phyloP scores from a whole-genome alignment of 2,329 filamentous ascomycete genomes.

The Byssoonygena ceratinophila region DNA sequence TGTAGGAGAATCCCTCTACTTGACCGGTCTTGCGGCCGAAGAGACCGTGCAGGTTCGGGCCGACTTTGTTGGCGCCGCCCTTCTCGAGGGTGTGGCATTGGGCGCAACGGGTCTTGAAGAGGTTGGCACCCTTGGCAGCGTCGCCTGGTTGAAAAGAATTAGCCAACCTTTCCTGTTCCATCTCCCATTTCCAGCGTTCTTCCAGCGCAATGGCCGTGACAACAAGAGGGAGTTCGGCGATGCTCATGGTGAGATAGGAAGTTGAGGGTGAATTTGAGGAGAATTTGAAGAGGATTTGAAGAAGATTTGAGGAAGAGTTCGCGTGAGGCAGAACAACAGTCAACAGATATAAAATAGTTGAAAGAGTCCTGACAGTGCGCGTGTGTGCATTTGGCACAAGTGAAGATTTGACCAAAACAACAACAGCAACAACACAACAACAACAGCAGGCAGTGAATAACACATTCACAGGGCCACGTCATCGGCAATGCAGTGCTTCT shows the following conservation, averaged over 20 bases:
- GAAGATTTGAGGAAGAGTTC: neutral
- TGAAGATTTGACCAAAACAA: too few species aligned
- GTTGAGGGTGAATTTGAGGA: neutral
- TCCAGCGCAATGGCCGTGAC: constrained; percentile 12
- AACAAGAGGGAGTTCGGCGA: constrained; percentile 7
- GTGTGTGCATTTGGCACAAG: too few species aligned
- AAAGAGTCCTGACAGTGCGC: too few species aligned
- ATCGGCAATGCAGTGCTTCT: neutral
- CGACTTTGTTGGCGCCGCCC: constrained; percentile 92
- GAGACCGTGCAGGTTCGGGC: constrained; percentile 90
- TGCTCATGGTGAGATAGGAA: neutral
- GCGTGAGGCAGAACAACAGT: too few species aligned
- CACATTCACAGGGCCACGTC: constrained; percentile 1
- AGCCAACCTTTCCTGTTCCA: constrained; percentile 10
- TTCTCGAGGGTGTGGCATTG: constrained; percentile 96
- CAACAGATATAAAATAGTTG: neutral
- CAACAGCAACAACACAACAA: neutral
- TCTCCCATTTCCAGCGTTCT: constrained; percentile 9
- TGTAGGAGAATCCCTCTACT: constrained; percentile 91
- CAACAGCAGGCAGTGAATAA: neutral
- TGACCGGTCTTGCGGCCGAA: constrained; percentile 92
- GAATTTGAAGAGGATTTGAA: neutral
- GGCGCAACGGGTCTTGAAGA: constrained; percentile 66
- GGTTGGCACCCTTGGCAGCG: constrained; percentile 16
- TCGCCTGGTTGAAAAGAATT: constrained; percentile 15